Evolutionary conservation across 805 yeast genomes (phyloP).

Genomic region (Helenozyma baotianmanensis): DNA sequence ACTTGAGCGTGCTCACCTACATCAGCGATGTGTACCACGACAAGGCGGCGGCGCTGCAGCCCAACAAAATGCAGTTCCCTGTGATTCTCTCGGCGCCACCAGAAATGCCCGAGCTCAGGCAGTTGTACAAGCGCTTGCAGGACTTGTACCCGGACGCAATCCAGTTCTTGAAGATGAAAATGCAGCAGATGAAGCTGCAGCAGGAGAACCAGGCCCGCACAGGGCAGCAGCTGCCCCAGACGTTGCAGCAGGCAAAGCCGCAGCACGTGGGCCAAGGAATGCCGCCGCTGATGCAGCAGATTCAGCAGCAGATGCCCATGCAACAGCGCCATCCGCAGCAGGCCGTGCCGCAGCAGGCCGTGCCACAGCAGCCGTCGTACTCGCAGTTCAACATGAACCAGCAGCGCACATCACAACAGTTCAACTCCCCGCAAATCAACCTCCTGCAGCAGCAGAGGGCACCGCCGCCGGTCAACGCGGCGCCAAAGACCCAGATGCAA

Average conservation of each 20-base stretch:
- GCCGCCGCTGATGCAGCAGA: constrained; percentile 2
- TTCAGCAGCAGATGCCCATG: constrained; percentile 10
- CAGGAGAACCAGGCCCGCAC: constrained; percentile 12
- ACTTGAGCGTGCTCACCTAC: constrained; percentile 34
- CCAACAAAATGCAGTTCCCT: constrained; percentile 34
- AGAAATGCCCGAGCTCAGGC: constrained; percentile 50
- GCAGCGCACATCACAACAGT: constrained; percentile 2
- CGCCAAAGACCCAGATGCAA: background rate
- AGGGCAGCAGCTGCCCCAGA: constrained; percentile 5
- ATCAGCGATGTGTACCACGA: constrained; percentile 36
- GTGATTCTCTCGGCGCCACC: constrained; percentile 51
- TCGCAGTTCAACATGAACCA: constrained; percentile 1
- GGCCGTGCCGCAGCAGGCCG: constrained; percentile 7
- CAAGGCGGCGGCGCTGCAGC: constrained; percentile 23
- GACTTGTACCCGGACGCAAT: constrained; percentile 52
- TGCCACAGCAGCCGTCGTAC: constrained; percentile 2
- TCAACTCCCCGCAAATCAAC: constrained; percentile 1
- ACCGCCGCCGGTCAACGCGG: background rate
- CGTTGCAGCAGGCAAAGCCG: constrained; percentile 6
- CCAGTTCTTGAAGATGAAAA: constrained; percentile 33
- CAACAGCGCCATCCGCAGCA: constrained; percentile 7
- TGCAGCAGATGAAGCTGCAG: constrained; percentile 34
- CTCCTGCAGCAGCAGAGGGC: constrained; percentile 1
- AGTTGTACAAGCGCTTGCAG: constrained; percentile 43
- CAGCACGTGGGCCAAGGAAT: constrained; percentile 1